Evolutionary conservation across 2,329 filamentous ascomycete genomes (phyloP), one percentile per base, ranked within the genome.

Genomic region (Colletotrichum paranaense): DNA sequence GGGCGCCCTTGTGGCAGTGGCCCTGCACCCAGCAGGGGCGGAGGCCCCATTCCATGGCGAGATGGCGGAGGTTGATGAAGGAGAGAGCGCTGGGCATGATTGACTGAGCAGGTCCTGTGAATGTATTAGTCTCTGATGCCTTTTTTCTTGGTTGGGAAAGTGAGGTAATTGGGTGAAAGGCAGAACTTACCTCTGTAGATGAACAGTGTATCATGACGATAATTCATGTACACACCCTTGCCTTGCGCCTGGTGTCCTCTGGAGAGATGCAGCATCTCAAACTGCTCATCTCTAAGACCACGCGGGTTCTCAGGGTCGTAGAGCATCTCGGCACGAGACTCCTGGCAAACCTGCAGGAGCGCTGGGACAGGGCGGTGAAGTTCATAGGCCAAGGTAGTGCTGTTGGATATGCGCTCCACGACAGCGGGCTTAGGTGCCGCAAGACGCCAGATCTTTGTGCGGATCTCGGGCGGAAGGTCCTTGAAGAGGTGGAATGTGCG

Each of bases 11-110:
- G 3, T 35, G 62, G 16, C 68, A 63, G 1, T 67, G 63, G 4
- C 22, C 19, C 1, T 64, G 52, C 9, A 72, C 24, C 72, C 72
- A 74, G 14, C 72, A 72, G 2, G 72, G 68, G 12, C 58, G 56
- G 9, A 74, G 68, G 28, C 72, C 72, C 72, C 72, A 74, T 24
- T 72, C 68, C 68, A 74, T 74, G 58, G 72, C 72, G 12, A 74
- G 72, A 24, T 72, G 35, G 38, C 42, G 68, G 12, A 74, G 11
- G 49, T 64, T 63, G 38, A 52, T 22, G 12, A 62, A 74, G 57
- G 53, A 63, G 62, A 30, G 19, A n/a, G 28, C 58, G 1, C 58
- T n/a, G 0, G 67, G 60, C 71, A 73, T 69, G 56, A 2, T 22
- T n/a, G 28, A 53, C 3, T 16, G 12, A 0, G 19, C 24, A 9